phyloP scores from a whole-genome alignment of 1,284 basidiomycete genomes.

The Fistulinella cinereoalba region DNA sequence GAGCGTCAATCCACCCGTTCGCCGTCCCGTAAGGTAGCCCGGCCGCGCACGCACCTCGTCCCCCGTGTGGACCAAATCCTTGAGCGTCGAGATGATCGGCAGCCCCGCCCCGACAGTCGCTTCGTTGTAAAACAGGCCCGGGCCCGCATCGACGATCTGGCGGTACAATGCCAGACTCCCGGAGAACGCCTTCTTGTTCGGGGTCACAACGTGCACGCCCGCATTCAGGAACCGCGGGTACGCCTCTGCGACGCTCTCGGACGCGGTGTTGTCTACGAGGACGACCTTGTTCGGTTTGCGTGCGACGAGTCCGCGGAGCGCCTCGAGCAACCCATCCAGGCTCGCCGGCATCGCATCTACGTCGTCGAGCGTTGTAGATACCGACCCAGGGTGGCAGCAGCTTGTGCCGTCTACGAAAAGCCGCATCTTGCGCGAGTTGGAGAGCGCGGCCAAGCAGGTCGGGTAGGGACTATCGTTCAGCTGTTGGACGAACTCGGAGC shows the following conservation, averaged over 20 bases:
- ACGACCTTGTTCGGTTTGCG: conserved; percentile 55
- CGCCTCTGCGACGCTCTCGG: conserved; percentile 75
- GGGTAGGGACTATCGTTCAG: conserved; percentile 63
- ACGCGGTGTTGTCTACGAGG: conserved; percentile 93
- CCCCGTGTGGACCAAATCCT: conserved; percentile 89
- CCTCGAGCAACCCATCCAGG: conserved; percentile 41
- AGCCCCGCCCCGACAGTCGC: conserved; percentile 95
- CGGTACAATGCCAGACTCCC: conserved; percentile 73
- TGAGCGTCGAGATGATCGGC: conserved; percentile 88
- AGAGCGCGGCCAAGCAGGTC: conserved; percentile 74
- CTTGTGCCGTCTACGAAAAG: conserved; percentile 53
- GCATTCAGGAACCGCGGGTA: conserved; percentile 82
- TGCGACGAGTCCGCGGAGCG: conserved; percentile 34
- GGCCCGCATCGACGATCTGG: conserved; percentile 57
- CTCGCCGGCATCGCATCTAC: conserved; percentile 41
- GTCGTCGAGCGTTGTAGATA: conserved; percentile 43
- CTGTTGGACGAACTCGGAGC: conserved; percentile 77
- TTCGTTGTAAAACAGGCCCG: conserved; percentile 83
- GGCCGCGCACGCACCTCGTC: conserved; percentile 79
- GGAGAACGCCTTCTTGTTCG: conserved; percentile 97
- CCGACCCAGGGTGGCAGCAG: conserved; percentile 35
- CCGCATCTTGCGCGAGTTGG: conserved; percentile 71
- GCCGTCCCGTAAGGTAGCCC: too few species aligned
- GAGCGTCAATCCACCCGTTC: not conserved
- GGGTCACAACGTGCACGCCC: conserved; percentile 89